A percentile compares a stretch with the other conserved stretches of the same genome.
Conservation (phyloP, 306 rosid genomes). For the Quercus ilex region DNA sequence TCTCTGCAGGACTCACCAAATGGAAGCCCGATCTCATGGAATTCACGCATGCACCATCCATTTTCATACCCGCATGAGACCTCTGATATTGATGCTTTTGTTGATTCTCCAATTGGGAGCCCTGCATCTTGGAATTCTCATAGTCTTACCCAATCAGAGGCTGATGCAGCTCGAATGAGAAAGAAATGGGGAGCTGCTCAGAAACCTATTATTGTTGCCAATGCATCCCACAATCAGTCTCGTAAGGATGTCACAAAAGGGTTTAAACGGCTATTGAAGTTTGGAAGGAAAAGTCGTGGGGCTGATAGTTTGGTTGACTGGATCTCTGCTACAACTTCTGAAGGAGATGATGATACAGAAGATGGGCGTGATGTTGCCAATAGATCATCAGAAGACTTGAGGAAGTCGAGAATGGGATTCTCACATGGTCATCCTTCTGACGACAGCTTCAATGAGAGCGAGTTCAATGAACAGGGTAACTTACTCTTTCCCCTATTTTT, state of each 20-base stretch:
- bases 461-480: conserved; percentile 82
- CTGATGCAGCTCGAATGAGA: conserved; percentile 91
- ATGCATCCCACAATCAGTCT: conserved; percentile 75
- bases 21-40: conserved; percentile 94
- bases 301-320: conserved; percentile 80
- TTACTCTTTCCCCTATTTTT: conserved; percentile 19
- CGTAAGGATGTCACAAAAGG: conserved; percentile 95
- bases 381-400: conserved; percentile 82
- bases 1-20: conserved; percentile 82
- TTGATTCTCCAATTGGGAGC: conserved; percentile 93
- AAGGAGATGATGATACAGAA: conserved; percentile 97
- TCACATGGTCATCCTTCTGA: conserved; percentile 76
- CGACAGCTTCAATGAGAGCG: conserved; percentile 81
- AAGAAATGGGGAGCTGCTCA: conserved; percentile 99
- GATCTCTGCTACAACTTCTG: conserved; percentile 99
- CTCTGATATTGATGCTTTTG: conserved; percentile 85
- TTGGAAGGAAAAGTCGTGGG: conserved; percentile 94
- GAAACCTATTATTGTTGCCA: conserved; percentile 73
- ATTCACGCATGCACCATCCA: conserved; percentile 64
- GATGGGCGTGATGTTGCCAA: conserved; percentile 89
- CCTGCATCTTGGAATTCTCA: conserved; percentile 95
- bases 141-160: conserved; percentile 71
- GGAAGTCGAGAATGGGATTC: conserved; percentile 98
- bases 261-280: conserved; percentile 83
- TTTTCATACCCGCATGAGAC: conserved; percentile 78